Evolutionary conservation across 2,329 filamentous ascomycete species (phyloP).

Genomic region (Penicillium sp.): DNA sequence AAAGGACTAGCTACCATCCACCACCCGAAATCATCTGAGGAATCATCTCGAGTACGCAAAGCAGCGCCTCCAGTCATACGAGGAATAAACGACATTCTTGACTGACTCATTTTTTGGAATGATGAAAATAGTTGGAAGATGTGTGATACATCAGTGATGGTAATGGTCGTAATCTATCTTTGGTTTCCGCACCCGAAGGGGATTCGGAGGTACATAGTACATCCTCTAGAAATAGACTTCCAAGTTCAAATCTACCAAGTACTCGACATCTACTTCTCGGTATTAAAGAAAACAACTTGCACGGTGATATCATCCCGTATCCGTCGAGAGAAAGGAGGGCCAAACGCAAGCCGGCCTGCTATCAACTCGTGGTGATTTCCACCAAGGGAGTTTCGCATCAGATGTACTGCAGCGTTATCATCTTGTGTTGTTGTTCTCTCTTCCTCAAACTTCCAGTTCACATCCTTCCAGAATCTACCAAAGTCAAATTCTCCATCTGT

Average conservation of each 20-base stretch:
- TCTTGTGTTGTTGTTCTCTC: slow-evolving; percentile 52
- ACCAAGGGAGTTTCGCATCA: slow-evolving; percentile 54
- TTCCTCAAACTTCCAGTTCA: slow-evolving; percentile 35
- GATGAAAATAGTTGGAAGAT: not conserved
- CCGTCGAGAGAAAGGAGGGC: slow-evolving; percentile 32
- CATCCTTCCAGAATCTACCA: slow-evolving; percentile 18
- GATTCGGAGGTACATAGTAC: not conserved
- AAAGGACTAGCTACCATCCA: accelerated
- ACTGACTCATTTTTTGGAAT: not conserved
- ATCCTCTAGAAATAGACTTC: not conserved
- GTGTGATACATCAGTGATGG: not conserved
- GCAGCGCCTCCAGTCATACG: not conserved
- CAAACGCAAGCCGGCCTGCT: slow-evolving; percentile 29
- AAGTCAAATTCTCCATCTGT: slow-evolving; percentile 23
- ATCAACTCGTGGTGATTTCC: slow-evolving; percentile 43
- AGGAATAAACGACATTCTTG: not conserved
- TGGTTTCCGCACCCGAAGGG: not conserved
- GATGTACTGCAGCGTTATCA: slow-evolving; percentile 52
- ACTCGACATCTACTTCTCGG: not conserved
- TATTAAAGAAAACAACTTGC: slow-evolving; percentile 46
- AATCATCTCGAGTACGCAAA: not conserved
- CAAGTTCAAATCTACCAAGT: not conserved
- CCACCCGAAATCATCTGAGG: not conserved
- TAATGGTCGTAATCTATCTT: not conserved
- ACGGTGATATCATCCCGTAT: slow-evolving; percentile 54